phyloP scores from a whole-genome alignment of 1,139 yeast genomes.

The Lipomyces yarrowii region DNA sequence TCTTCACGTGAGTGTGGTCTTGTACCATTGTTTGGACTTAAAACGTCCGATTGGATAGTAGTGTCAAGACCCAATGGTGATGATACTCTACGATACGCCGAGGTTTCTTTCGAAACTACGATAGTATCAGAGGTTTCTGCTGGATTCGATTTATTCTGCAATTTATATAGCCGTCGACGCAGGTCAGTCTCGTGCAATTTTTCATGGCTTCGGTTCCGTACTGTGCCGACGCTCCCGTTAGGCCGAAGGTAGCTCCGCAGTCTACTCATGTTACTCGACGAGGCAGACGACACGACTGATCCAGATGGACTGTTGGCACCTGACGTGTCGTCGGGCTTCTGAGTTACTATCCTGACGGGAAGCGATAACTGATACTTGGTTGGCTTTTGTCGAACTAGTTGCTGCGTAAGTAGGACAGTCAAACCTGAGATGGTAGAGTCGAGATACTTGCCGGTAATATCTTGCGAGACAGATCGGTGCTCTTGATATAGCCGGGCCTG shows the following conservation, averaged over 20 bases:
- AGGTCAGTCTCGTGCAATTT: background rate
- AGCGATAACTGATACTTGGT: background rate
- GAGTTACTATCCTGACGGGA: background rate
- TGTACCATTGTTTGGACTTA: background rate
- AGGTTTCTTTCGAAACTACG: background rate
- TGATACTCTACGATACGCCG: background rate
- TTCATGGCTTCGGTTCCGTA: background rate
- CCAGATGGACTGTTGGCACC: background rate
- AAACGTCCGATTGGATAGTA: background rate
- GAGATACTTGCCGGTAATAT: background rate
- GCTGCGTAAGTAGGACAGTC: background rate
- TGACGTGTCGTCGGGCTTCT: background rate
- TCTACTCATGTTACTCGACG: background rate
- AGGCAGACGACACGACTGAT: background rate
- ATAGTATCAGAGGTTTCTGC: background rate
- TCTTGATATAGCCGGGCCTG: slow-evolving; percentile 3
- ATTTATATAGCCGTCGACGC: background rate
- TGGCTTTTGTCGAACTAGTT: background rate
- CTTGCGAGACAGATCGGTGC: slow-evolving; percentile 4
- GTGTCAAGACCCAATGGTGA: background rate
- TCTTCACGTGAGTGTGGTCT: background rate
- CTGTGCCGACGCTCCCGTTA: background rate
- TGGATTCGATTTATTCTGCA: background rate
- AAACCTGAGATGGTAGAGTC: background rate
- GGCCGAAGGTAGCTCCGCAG: background rate